phyloP scores from a whole-genome alignment of 116 monocot genomes.

The Phalaenopsis hybrid region DNA sequence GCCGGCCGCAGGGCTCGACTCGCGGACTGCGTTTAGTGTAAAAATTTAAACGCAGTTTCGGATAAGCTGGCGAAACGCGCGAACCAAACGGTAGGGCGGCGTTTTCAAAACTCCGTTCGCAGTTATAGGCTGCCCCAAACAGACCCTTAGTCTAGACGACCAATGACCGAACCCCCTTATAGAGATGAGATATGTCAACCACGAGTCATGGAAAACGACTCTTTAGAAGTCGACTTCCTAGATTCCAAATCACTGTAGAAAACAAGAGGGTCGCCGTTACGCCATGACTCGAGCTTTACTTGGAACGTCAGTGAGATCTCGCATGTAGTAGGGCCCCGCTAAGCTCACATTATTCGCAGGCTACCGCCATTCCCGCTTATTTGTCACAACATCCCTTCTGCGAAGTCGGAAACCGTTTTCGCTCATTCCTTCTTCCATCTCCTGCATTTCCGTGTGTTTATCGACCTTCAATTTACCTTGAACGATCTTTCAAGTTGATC shows the following conservation, averaged over 20 bases:
- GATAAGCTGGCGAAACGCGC: too few species aligned
- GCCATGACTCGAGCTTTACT: not conserved
- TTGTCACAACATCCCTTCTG: not conserved
- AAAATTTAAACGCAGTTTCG: too few species aligned
- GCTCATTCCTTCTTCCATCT: not conserved
- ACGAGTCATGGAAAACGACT: not conserved
- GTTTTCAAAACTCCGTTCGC: too few species aligned
- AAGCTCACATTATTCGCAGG: not conserved
- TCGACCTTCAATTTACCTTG: not conserved
- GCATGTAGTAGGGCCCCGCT: not conserved
- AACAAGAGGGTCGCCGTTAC: not conserved
- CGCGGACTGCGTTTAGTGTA: too few species aligned
- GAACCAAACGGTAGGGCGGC: too few species aligned
- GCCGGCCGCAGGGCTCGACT: too few species aligned
- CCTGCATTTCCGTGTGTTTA: not conserved
- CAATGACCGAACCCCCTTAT: too few species aligned
- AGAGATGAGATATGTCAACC: not conserved
- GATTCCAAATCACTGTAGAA: not conserved
- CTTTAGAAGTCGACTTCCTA: not conserved
- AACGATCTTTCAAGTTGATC: not conserved
- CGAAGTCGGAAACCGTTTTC: not conserved
- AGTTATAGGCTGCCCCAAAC: too few species aligned
- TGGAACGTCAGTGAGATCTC: not conserved
- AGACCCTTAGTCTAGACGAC: too few species aligned
- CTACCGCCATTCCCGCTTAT: not conserved